phyloP scores from a whole-genome alignment of 75 land plant genomes.

The Cunninghamia lanceolata region DNA sequence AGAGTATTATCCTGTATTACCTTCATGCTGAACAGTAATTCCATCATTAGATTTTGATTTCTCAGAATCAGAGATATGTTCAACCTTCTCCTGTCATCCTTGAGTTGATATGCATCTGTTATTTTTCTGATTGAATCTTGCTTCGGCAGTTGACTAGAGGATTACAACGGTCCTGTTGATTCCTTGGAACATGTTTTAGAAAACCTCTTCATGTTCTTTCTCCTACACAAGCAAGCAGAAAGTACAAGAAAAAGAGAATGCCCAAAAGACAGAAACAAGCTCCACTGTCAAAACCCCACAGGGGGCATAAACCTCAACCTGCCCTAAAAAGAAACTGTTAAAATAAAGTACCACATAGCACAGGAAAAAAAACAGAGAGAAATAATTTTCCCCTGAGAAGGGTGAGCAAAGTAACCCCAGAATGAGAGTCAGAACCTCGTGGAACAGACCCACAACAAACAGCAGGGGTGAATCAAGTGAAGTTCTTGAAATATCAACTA shows the following conservation, averaged over 20 bases:
- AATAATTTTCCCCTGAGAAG: too few relatives aligned
- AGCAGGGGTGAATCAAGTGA: not conserved
- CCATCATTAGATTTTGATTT: not conserved
- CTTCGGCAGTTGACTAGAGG: not conserved
- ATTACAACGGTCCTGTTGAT: not conserved
- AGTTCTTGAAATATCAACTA: not conserved
- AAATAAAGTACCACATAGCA: not conserved
- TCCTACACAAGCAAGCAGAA: not conserved
- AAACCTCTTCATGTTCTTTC: not conserved
- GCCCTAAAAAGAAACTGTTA: not conserved
- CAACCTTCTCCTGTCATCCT: too few relatives aligned
- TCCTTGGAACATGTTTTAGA: not conserved
- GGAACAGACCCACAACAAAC: too few relatives aligned
- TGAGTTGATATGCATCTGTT: too few relatives aligned
- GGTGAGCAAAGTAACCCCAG: not conserved
- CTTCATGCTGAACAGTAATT: not conserved
- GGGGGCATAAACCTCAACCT: not conserved
- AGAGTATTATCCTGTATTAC: not conserved
- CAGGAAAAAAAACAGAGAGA: not conserved
- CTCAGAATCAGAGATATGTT: not conserved
- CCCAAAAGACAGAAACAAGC: not conserved
- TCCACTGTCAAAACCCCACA: not conserved
- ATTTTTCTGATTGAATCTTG: too few relatives aligned
- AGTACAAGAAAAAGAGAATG: not conserved
- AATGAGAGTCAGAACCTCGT: too few relatives aligned